Percentiles rank a stretch among this genome's conserved stretches.
Conservation (phyloP, 202 grass and related monocot genomes). For the Schoenoplectus triqueter region DNA sequence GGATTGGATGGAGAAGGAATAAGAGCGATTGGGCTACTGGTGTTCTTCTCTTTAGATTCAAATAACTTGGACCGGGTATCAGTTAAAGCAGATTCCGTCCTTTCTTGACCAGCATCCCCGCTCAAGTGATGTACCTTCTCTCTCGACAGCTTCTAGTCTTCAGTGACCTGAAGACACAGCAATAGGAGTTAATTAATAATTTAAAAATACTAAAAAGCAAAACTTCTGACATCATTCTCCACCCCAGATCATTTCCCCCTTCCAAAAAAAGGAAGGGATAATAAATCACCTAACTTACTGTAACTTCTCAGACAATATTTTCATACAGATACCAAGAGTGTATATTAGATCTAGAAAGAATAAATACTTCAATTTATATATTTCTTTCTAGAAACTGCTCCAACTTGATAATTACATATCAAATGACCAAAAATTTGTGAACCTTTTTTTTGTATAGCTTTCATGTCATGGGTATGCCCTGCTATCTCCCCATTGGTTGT, state of each 20-base stretch:
- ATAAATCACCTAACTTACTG: not conserved
- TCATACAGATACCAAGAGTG: no score
- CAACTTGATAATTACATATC: no score
- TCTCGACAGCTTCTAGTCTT: no score
- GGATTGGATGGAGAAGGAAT: not conserved
- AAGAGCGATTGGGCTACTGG: constrained; percentile 57
- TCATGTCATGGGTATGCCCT: constrained; percentile 50
- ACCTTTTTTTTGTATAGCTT: no score
- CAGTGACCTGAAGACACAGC: not conserved
- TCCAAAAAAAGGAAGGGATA: not conserved
- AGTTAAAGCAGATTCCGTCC: not conserved
- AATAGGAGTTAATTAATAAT: constrained; percentile 50
- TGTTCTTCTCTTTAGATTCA: constrained; percentile 64
- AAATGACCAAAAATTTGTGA: no score
- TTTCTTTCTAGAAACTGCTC: no score
- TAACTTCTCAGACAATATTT: no score
- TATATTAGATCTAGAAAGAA: no score
- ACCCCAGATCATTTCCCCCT: not conserved
- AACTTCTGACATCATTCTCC: not conserved
- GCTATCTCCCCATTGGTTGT: constrained; percentile 48
- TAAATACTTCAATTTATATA: no score
- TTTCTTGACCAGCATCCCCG: no score
- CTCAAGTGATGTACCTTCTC: no score
- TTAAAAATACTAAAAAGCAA: not conserved
- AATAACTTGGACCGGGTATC: constrained; percentile 82